Conservation (phyloP, 495 filamentous ascomycete species). For the Usnea hakonensis region DNA sequence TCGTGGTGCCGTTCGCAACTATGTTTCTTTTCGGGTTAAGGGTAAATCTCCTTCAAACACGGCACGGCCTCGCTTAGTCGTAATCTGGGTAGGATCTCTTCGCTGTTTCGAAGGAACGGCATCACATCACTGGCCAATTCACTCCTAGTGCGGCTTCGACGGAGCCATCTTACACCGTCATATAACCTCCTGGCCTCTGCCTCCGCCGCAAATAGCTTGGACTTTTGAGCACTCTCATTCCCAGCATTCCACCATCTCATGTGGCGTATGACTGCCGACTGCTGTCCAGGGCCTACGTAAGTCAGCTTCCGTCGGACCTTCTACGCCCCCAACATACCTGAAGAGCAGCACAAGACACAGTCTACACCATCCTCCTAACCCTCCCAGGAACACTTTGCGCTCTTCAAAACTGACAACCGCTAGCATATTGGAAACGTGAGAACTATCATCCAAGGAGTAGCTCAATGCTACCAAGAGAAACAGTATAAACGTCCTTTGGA, state of each 20-base stretch:
- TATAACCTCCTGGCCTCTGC: neutral
- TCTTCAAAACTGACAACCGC: neutral
- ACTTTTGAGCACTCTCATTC: neutral
- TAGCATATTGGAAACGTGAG: slow-evolving; percentile 5
- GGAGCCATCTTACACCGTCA: neutral
- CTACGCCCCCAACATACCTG: slow-evolving; percentile 10
- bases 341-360: neutral
- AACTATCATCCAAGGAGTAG: neutral
- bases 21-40: slow-evolving; percentile 12
- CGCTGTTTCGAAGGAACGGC: slow-evolving; percentile 16
- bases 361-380: slow-evolving; percentile 9
- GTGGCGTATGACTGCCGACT: slow-evolving; percentile 3
- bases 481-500: neutral
- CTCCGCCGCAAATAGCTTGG: slow-evolving; percentile 8
- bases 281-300: neutral
- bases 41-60: slow-evolving; percentile 18
- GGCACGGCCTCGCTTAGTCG: slow-evolving; percentile 20
- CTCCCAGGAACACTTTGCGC: slow-evolving; percentile 16
- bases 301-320: neutral
- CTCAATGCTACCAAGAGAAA: slow-evolving; percentile 3
- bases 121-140: slow-evolving; percentile 12
- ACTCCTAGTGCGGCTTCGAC: slow-evolving; percentile 5
- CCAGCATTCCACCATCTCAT: slow-evolving; percentile 1
- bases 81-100: slow-evolving; percentile 7
- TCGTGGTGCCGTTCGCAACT: slow-evolving; percentile 13